Evolutionary conservation across 208 protist species (phyloP).

Genomic region (Novymonas esmeraldas): DNA sequence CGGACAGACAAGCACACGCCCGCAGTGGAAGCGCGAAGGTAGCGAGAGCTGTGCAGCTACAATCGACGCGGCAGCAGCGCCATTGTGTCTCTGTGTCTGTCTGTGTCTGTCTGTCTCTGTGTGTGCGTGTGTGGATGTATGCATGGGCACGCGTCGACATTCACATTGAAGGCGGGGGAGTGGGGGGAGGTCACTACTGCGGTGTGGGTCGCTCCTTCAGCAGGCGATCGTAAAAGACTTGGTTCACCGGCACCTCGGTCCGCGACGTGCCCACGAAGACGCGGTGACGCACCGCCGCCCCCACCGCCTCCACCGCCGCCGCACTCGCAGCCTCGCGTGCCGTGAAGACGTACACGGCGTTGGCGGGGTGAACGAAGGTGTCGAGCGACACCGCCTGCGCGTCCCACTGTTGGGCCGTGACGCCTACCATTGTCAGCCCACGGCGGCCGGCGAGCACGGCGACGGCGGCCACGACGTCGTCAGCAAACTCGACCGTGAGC

Average conservation of each 20-base stretch:
- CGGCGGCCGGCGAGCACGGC: constrained; percentile 41
- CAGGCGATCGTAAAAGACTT: constrained; percentile 79
- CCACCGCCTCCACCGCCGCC: constrained; percentile 32
- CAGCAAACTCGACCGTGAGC: constrained; percentile 45
- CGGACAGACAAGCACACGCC: too few species aligned
- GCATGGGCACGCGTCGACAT: background rate
- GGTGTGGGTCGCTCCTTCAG: too few species aligned
- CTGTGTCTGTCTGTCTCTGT: background rate
- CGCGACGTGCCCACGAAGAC: constrained; percentile 35
- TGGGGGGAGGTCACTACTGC: background rate
- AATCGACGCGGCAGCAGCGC: too few species aligned
- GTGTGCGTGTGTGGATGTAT: background rate
- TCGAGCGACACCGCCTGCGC: constrained; percentile 40
- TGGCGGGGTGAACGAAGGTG: constrained; percentile 51
- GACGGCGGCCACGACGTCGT: constrained; percentile 52
- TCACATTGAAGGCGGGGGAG: background rate
- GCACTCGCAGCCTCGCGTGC: constrained; percentile 23
- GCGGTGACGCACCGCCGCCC: constrained; percentile 24
- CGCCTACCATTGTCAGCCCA: constrained; percentile 49
- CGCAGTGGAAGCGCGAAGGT: too few species aligned
- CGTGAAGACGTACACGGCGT: constrained; percentile 70
- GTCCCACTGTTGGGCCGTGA: constrained; percentile 35
- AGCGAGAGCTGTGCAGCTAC: too few species aligned
- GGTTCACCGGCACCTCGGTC: constrained; percentile 54
- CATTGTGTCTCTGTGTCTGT: too few species aligned